Evolutionary conservation across 1,284 basidiomycete genomes (phyloP).

Genomic region (Ganoderma lucidum): DNA sequence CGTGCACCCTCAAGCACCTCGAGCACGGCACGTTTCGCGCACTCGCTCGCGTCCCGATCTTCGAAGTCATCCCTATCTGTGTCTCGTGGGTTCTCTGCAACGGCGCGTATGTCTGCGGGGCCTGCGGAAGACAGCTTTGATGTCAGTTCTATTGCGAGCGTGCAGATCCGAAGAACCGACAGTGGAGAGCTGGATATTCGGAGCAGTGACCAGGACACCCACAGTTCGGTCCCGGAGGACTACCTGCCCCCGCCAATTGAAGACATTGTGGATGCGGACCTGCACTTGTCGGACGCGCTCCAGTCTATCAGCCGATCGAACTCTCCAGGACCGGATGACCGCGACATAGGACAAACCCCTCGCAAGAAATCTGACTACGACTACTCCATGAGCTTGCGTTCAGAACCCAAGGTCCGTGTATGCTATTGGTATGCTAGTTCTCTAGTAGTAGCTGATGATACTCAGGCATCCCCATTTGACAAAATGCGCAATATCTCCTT

Average conservation of each 20-base stretch:
- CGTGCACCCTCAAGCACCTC: conserved; percentile 62
- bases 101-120: conserved; percentile 12
- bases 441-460: not conserved
- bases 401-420: conserved; percentile 66
- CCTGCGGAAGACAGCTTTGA: conserved; percentile 60
- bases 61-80: conserved; percentile 41
- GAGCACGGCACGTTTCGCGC: conserved; percentile 76
- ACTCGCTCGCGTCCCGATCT: conserved; percentile 60
- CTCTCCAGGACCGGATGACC: conserved; percentile 53
- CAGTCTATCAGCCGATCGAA: conserved; percentile 63
- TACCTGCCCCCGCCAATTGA: conserved; percentile 56
- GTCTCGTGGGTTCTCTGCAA: conserved; percentile 23
- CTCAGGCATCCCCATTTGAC: conserved; percentile 70
- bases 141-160: conserved; percentile 61
- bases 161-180: conserved; percentile 47
- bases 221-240: conserved; percentile 55
- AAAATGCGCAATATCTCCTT: conserved; percentile 72
- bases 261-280: conserved; percentile 45
- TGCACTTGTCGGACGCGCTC: conserved; percentile 65
- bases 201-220: conserved; percentile 48
- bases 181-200: conserved; percentile 50
- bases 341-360: conserved; percentile 32
- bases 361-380: conserved; percentile 70
- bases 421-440: not conserved
- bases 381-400: conserved; percentile 67